These are phyloP conservation scores for Potentilla sterilis DNA, from an alignment of 306 rosid genomes.

Conservation along the genomic window DNA sequence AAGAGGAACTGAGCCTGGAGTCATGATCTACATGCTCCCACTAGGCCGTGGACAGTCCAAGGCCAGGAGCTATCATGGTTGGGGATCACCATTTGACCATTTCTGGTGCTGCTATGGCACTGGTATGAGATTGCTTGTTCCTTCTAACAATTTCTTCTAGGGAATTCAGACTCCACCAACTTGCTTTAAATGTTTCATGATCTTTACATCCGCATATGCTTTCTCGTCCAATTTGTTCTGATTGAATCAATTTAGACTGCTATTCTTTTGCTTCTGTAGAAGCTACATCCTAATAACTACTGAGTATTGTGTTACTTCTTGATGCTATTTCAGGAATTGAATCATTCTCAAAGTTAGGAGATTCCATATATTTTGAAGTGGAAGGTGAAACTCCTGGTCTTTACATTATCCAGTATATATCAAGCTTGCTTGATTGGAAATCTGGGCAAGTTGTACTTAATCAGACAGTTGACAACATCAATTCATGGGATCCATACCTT, in stretches of 20 bases:
- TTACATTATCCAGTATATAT: conserved; percentile 72
- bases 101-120: conserved; percentile 99
- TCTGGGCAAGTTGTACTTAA: conserved; percentile 45
- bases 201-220: neutral
- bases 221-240: neutral
- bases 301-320: neutral
- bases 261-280: neutral
- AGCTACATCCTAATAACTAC: neutral
- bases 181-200: neutral
- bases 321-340: conserved; percentile 53
- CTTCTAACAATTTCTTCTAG: neutral
- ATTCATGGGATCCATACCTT: conserved; percentile 62
- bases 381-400: conserved; percentile 48
- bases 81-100: conserved; percentile 59
- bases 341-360: conserved; percentile 87
- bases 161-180: conserved; percentile 2
- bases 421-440: conserved; percentile 77
- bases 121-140: conserved; percentile 35
- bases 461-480: conserved; percentile 53
- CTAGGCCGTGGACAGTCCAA: conserved; percentile 66
- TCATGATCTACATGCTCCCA: conserved; percentile 94
- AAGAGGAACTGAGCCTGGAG: conserved; percentile 93
- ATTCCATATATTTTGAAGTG: conserved; percentile 90
- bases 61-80: conserved; percentile 49
- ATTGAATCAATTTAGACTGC: conserved; percentile 2